Evolutionary conservation across 768 basidiomycete genomes (phyloP).

Genomic region (Flagelloscypha sp.): DNA sequence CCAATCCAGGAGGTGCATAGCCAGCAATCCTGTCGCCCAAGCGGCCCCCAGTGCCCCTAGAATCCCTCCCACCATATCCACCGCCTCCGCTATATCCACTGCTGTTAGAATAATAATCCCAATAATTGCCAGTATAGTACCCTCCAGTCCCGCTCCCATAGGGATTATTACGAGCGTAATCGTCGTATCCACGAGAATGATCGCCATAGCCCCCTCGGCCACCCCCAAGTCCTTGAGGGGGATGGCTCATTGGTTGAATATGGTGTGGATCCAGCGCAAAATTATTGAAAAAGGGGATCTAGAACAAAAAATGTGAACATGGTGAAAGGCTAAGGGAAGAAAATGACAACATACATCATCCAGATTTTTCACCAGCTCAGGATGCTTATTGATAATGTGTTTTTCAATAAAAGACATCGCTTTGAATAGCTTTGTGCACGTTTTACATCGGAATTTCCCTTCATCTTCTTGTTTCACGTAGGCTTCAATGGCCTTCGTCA

Average conservation of each 20-base stretch:
- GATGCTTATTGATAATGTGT: conserved; percentile 92
- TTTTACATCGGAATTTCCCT: conserved; percentile 94
- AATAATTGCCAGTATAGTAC: conserved; percentile 32
- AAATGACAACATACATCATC: conserved; percentile 58
- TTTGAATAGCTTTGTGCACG: conserved; percentile 95
- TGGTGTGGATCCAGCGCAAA: conserved; percentile 95
- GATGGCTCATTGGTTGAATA: conserved; percentile 77
- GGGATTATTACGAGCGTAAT: conserved; percentile 29
- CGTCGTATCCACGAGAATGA: conserved; percentile 28
- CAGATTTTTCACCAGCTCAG: conserved; percentile 72
- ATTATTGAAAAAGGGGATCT: conserved; percentile 91
- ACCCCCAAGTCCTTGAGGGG: conserved; percentile 46
- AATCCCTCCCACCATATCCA: too few relatives aligned
- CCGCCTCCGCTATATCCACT: too few relatives aligned
- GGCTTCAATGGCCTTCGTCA: conserved; percentile 69
- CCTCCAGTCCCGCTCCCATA: conserved; percentile 34
- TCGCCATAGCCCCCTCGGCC: conserved; percentile 26
- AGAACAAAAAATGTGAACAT: conserved; percentile 12
- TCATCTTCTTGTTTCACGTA: conserved; percentile 93
- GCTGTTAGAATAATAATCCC: conserved; percentile 40
- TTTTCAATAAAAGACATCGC: conserved; percentile 96
- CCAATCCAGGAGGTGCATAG: conserved; percentile 35
- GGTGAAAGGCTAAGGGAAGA: conserved; percentile 2
- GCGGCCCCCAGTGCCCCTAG: too few relatives aligned
- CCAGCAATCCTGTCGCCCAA: conserved; percentile 27